Conservation (phyloP, 208 protist species). For the Spongospora subterranea region DNA sequence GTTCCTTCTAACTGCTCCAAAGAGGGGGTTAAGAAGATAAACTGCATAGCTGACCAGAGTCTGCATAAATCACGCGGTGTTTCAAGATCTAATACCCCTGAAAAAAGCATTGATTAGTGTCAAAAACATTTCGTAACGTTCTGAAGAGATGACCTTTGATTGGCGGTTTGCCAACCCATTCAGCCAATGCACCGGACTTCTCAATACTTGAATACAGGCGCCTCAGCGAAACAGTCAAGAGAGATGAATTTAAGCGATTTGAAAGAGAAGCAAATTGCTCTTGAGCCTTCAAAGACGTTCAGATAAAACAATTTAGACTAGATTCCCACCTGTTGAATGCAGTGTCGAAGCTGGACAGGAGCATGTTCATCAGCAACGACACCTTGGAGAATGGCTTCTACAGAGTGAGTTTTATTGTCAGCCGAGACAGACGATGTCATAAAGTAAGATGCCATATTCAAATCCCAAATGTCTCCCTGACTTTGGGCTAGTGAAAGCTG, state of each 20-base stretch:
- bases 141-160: not conserved
- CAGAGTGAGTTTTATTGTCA: too few relatives aligned
- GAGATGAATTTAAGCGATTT: not conserved
- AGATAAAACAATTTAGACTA: too few relatives aligned
- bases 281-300: too few relatives aligned
- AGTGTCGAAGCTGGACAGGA: too few relatives aligned
- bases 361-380: too few relatives aligned
- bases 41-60: slow-evolving; percentile 48
- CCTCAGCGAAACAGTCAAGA: not conserved
- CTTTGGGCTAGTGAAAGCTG: slow-evolving; percentile 22
- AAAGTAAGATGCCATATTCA: not conserved
- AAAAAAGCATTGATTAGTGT: not conserved
- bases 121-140: not conserved
- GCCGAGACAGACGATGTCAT: not conserved
- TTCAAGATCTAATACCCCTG: slow-evolving; percentile 34
- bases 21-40: not conserved
- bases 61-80: slow-evolving; percentile 37
- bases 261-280: too few relatives aligned
- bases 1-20: slow-evolving; percentile 11
- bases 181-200: slow-evolving; percentile 1
- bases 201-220: slow-evolving; percentile 5
- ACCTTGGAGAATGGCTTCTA: too few relatives aligned
- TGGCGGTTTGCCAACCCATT: slow-evolving; percentile 36
- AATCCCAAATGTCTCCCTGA: not conserved
- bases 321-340: too few relatives aligned